Percentiles rank a stretch among this genome's conserved stretches.
Conservation (phyloP, 2,329 filamentous ascomycete genomes). For the Colletotrichum trifolii region DNA sequence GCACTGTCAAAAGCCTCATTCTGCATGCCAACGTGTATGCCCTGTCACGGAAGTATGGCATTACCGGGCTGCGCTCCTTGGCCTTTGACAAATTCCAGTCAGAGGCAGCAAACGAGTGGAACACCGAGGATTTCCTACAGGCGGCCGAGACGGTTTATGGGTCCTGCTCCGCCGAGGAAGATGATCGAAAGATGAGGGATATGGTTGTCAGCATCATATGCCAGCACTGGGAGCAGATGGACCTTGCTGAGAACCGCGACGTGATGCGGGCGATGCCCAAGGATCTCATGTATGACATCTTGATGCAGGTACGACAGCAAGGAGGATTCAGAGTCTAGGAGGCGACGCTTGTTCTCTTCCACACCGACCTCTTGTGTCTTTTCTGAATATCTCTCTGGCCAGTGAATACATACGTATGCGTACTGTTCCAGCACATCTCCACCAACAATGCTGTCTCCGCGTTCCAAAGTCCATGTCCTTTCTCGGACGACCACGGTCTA, state of each 20-base stretch:
- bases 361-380: background rate
- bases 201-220: constrained; percentile 26
- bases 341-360: background rate
- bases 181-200: constrained; percentile 26
- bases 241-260: constrained; percentile 18
- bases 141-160: constrained; percentile 22
- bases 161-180: constrained; percentile 1
- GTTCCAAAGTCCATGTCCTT: background rate
- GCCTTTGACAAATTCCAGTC: constrained; percentile 17
- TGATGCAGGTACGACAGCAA: constrained; percentile 17
- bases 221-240: constrained; percentile 22
- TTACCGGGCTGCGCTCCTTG: background rate
- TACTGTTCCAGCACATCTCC: no score
- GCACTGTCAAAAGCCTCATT: constrained; percentile 2
- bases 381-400: background rate
- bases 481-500: no score
- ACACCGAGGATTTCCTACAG: constrained; percentile 29
- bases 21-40: constrained; percentile 27
- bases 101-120: constrained; percentile 24
- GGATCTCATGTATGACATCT: constrained; percentile 27
- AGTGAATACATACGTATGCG: background rate
- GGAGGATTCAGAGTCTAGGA: constrained; percentile 19
- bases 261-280: constrained; percentile 26
- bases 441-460: background rate
- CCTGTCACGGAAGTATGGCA: constrained; percentile 24